A percentile compares a stretch with the other conserved stretches of the same genome.
phyloP scores from a whole-genome alignment of 2,329 filamentous ascomycete species.

The Alternaria angustiovoidea region DNA sequence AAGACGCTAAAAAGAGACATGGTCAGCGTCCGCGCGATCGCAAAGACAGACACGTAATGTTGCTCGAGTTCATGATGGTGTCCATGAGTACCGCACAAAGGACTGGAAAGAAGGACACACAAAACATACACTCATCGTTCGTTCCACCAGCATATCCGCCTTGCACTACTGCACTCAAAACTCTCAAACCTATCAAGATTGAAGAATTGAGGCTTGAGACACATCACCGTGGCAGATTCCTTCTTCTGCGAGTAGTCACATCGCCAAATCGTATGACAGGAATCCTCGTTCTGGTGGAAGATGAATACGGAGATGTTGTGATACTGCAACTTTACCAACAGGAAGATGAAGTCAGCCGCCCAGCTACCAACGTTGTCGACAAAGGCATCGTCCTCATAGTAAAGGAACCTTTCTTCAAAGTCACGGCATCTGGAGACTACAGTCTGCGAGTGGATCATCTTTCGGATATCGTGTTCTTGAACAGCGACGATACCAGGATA shows the following conservation, averaged over 20 bases:
- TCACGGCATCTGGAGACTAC: constrained; percentile 51
- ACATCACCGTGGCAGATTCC: constrained; percentile 51
- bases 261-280: constrained; percentile 21
- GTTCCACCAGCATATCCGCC: constrained; percentile 31
- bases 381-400: constrained; percentile 33
- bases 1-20: constrained; percentile 15
- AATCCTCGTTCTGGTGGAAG: constrained; percentile 17
- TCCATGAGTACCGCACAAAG: neutral
- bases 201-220: constrained; percentile 48
- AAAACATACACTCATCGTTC: constrained; percentile 19
- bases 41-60: constrained; percentile 18
- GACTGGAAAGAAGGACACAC: neutral
- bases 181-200: constrained; percentile 34
- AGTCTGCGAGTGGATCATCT: constrained; percentile 62
- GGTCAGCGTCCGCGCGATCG: constrained; percentile 22
- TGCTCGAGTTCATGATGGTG: constrained; percentile 20
- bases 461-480: constrained; percentile 57
- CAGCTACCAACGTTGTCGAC: constrained; percentile 46
- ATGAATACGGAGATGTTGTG: constrained; percentile 10
- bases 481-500: constrained; percentile 48
- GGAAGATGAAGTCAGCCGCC: constrained; percentile 38
- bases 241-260: constrained; percentile 46
- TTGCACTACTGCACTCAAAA: constrained; percentile 18
- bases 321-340: constrained; percentile 36
- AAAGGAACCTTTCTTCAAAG: constrained; percentile 63